A percentile compares a stretch with the other conserved stretches of the same genome.
Evolutionary conservation across 202 grass and related monocot species (phyloP).

Genomic region (Miscanthus sacchariflorus): DNA sequence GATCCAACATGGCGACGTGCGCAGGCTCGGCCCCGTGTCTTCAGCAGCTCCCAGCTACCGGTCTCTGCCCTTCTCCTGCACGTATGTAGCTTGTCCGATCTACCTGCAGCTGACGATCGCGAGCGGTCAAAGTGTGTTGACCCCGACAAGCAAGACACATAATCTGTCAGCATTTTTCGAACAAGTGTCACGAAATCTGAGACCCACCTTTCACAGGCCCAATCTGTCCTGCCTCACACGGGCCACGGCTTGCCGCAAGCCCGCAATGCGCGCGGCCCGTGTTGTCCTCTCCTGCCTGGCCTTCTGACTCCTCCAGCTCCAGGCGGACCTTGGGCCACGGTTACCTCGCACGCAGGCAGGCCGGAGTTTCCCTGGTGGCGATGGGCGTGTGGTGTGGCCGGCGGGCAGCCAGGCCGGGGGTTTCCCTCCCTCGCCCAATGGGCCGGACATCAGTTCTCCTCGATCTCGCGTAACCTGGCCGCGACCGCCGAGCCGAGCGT

Average conservation of each 20-base stretch:
- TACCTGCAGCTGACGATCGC: not conserved
- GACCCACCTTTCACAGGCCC: not conserved
- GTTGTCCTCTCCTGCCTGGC: not conserved
- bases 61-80: not conserved
- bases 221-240: not conserved
- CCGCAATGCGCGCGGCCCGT: not conserved
- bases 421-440: not conserved
- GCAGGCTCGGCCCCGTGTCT: slow-evolving; percentile 48
- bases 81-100: not conserved
- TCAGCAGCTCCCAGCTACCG: not conserved
- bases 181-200: not conserved
- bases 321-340: not conserved
- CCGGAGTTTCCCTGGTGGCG: not conserved
- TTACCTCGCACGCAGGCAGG: not conserved
- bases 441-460: too few species aligned
- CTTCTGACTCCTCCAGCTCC: not conserved
- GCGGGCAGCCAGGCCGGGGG: too few species aligned
- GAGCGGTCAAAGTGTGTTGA: not conserved
- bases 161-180: not conserved
- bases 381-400: too few species aligned
- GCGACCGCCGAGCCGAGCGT: too few species aligned
- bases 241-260: not conserved
- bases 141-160: not conserved
- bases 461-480: not conserved
- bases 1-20: slow-evolving; percentile 46